Evolutionary conservation across 2,329 filamentous ascomycete genomes (phyloP).

Genomic region (Amauroascus niger): DNA sequence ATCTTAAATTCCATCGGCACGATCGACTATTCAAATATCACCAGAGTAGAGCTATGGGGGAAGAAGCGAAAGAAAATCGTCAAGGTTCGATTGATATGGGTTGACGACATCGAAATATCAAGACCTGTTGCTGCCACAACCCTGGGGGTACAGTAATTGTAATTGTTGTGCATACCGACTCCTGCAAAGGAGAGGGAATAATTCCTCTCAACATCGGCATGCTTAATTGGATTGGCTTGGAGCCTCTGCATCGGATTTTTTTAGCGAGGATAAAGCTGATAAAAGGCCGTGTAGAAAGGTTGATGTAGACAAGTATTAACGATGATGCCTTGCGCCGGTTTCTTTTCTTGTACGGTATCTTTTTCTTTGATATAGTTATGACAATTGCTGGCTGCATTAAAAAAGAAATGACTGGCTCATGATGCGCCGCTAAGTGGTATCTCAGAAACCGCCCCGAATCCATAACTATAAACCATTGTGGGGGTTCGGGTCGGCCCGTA

Average conservation of each 20-base stretch:
- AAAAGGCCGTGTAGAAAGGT: not conserved
- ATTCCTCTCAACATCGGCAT: slow-evolving; percentile 11
- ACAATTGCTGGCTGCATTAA: no score
- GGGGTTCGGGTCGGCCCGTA: no score
- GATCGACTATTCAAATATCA: not conserved
- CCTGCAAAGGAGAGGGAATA: slow-evolving; percentile 4
- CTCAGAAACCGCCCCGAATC: no score
- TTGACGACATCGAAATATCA: slow-evolving; percentile 6
- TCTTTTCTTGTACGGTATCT: not conserved
- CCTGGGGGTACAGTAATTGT: no score
- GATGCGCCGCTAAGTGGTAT: no score
- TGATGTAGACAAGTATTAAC: not conserved
- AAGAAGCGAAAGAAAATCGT: not conserved
- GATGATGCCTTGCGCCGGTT: not conserved
- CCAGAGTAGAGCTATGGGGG: slow-evolving; percentile 2
- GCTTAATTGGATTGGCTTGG: slow-evolving; percentile 7
- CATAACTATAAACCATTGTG: no score
- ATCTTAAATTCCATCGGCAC: not conserved
- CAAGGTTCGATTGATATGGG: slow-evolving; percentile 13
- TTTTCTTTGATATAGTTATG: no score
- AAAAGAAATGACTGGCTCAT: no score
- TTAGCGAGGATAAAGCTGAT: slow-evolving; percentile 6
- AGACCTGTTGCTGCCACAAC: not conserved
- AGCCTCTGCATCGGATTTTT: no score
- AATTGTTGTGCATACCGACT: slow-evolving; percentile 11